Evolutionary conservation across 164 flowering plant species (phyloP), one percentile per base, ranked within the genome.

Genomic region (Stephania yunnanensis): DNA sequence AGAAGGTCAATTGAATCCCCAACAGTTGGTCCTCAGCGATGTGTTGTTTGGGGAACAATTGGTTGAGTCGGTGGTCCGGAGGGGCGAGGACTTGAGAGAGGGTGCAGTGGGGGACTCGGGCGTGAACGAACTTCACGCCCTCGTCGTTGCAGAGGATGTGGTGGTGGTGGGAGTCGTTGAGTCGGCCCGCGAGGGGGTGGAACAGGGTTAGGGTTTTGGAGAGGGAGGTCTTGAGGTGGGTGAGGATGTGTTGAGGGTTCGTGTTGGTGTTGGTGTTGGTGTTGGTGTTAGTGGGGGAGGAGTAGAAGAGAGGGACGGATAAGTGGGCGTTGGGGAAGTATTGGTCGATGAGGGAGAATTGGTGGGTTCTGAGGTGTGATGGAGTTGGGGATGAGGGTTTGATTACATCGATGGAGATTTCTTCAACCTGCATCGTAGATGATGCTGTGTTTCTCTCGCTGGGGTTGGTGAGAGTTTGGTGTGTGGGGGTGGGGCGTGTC

Each of bases 1-100:
- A 85, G 5, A 9, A 19, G 73, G 77, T 85, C 29, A 66, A 65
- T 77, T 83, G 84, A 22, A 79, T 25, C 20, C 78, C 77, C 61
- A 81, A 6, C 3, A 15, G 25, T 8, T 10, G 8, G 36, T 19
- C n/a, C 45, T n/a, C 46, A 48, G 55, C 67, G 31, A 6, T 36
- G 68, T 8, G 61, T 46, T 52, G 11, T 44, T 11, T 10, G 76
- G 76, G 58, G 42, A 68, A 1, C 3, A 73, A 61, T 10, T 29
- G 68, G 17, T 73, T 19, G 46, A 73, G 5, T 8, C 1, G 22
- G 1, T 69, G 58, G 8, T 68, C 61, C 6, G 69, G 76, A n/a
- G 36, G 12, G 17, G 6, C 3, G 30, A 78, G 46, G 63, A 69
- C 66, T 42, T 55, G 19, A 10, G 71, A 65, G 69, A 78, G 80